phyloP scores from a whole-genome alignment of 2,329 filamentous ascomycete species.

The Sphaerulina vaccinii region DNA sequence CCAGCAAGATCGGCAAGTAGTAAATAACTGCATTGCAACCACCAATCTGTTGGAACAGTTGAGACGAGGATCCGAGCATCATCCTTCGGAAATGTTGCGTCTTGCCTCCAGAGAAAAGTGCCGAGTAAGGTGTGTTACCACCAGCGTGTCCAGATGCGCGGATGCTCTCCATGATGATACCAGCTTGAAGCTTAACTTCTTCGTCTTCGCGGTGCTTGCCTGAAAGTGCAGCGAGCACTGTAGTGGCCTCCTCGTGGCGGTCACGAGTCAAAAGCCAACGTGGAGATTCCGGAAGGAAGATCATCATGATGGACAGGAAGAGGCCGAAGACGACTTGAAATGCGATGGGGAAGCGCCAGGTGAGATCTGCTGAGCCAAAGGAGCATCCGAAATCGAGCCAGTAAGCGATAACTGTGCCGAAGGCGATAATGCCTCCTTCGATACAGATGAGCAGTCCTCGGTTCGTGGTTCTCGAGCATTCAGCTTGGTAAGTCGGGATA shows the following conservation, averaged over 20 bases:
- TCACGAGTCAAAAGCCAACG: conserved; percentile 48
- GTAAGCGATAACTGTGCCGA: conserved; percentile 52
- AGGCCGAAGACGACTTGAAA: conserved; percentile 54
- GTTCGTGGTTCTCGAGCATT: conserved; percentile 52
- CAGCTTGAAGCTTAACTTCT: conserved; percentile 50
- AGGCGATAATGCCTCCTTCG: conserved; percentile 53
- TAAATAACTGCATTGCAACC: conserved; percentile 51
- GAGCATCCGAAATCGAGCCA: conserved; percentile 52
- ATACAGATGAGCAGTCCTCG: conserved; percentile 50
- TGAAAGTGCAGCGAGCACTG: conserved; percentile 52
- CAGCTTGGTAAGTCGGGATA: conserved; percentile 53
- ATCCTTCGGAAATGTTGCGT: conserved; percentile 66
- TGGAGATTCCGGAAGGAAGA: conserved; percentile 47
- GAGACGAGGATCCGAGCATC: conserved; percentile 58
- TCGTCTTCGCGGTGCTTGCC: conserved; percentile 52
- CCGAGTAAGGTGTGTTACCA: conserved; percentile 34
- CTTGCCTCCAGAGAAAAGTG: conserved; percentile 61
- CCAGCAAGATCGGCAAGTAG: conserved; percentile 44
- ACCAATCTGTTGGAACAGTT: conserved; percentile 63
- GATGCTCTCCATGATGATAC: conserved; percentile 58
- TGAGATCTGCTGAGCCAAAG: conserved; percentile 37
- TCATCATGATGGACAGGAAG: conserved; percentile 46
- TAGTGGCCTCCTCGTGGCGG: conserved; percentile 48
- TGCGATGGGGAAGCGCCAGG: conserved; percentile 55
- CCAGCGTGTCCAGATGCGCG: conserved; percentile 34